Evolutionary conservation across 2,329 filamentous ascomycete genomes (phyloP), one percentile per base, ranked within the genome.

Genomic region (Aureobasidium mangrovei): DNA sequence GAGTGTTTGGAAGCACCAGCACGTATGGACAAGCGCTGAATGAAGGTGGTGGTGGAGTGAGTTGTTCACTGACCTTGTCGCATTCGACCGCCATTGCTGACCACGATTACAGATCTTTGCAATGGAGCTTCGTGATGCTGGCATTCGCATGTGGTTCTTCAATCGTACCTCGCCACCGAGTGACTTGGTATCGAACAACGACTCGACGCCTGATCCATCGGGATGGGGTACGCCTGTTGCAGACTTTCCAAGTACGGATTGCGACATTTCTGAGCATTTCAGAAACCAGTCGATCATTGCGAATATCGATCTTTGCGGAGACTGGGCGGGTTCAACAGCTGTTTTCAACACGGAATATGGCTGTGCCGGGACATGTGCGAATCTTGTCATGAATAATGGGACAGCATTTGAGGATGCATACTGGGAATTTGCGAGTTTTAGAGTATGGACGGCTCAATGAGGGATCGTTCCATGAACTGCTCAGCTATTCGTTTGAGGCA

Each of bases 161-260:
- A 60, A 63, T 12, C 60, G 65, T 8, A 64, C 63, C n/a, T 52
- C 56, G 33, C 63, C 64, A n/a, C 70, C 70, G 1, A 72, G 68
- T 2, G 79, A 84, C 7, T n/a, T 53, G 4, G 2, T 24, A 8
- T 35, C 49, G 1, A 18, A 32, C 32, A 53, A 53, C 18, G 49
- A 53, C 40, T 43, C 49, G 4, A 33, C 49, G 2, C 49, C 49
- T n/a, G 49, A 53, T 5, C 49, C 49, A 27, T 53, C 49, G 10
- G 12, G 10, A 35, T 53, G 49, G 49, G 40, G 49, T 9, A 44
- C 39, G 5, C 80, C 84, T 1, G 58, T 78, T 3, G 80, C 82
- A 1, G 82, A 85, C 56, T 85, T 85, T 65, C 82, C 83, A 10
- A 74, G 70, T 60, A 85, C 82, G 0, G 65, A 77, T 44, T 72